Conservation (phyloP, 495 filamentous ascomycete species). For the Hypoxylon lienhwacheense region DNA sequence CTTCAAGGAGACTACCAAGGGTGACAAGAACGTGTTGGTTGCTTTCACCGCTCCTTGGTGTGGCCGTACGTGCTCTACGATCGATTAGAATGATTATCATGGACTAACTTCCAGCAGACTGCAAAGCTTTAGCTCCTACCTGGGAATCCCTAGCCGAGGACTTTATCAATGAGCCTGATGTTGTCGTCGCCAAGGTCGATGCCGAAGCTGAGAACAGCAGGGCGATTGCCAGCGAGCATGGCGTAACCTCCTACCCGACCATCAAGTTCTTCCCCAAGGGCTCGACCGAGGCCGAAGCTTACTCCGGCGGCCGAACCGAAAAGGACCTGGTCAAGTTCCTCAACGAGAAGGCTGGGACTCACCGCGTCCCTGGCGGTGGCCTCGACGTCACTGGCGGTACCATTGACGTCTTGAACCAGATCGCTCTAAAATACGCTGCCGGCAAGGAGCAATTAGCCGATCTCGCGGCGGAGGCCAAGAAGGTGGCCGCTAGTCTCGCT, state of each 20-base stretch:
- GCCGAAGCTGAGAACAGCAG: slow-evolving; percentile 85
- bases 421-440: slow-evolving; percentile 68
- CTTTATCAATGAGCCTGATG: slow-evolving; percentile 72
- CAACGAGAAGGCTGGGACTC: slow-evolving; percentile 86
- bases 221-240: slow-evolving; percentile 72
- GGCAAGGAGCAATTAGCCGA: slow-evolving; percentile 60
- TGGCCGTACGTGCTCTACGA: slow-evolving; percentile 71
- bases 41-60: slow-evolving; percentile 98
- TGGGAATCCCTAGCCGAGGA: slow-evolving; percentile 87
- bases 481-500: slow-evolving; percentile 66
- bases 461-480: slow-evolving; percentile 65
- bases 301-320: slow-evolving; percentile 79
- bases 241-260: slow-evolving; percentile 85
- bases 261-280: slow-evolving; percentile 98
- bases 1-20: slow-evolving; percentile 77
- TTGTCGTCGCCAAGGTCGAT: slow-evolving; percentile 93
- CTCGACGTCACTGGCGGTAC: slow-evolving; percentile 81
- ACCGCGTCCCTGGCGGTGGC: slow-evolving; percentile 80
- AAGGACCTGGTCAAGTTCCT: slow-evolving; percentile 76
- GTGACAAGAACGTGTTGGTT: slow-evolving; percentile 88
- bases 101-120: slow-evolving; percentile 65
- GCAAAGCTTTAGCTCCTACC: slow-evolving; percentile 87
- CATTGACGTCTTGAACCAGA: slow-evolving; percentile 70
- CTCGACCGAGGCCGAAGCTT: slow-evolving; percentile 69
- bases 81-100: background rate